phyloP scores from a whole-genome alignment of 2,329 filamentous ascomycete genomes.

The Fusarium humuli region DNA sequence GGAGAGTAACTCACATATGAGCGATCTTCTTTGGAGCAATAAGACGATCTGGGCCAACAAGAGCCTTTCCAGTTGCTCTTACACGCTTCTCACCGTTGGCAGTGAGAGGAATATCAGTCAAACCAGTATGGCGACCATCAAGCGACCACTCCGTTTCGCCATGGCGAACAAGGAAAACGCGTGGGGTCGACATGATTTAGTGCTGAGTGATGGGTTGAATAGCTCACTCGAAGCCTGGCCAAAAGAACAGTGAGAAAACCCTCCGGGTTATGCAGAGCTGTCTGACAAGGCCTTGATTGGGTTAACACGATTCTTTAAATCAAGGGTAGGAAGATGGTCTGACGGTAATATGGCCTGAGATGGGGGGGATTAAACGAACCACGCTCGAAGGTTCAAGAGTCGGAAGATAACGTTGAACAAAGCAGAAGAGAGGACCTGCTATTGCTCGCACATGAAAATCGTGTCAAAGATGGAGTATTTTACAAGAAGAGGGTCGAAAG shows the following conservation, averaged over 20 bases:
- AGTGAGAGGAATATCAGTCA: conserved; percentile 88
- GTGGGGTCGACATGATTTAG: conserved; percentile 63
- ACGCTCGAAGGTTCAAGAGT: neutral
- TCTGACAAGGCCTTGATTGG: neutral
- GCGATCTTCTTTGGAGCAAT: conserved; percentile 85
- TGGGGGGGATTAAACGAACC: conserved; percentile 20
- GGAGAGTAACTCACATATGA: conserved; percentile 74
- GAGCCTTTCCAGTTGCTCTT: conserved; percentile 80
- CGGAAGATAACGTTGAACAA: neutral
- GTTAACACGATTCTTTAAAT: neutral
- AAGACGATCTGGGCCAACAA: conserved; percentile 85
- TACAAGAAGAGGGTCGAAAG: neutral
- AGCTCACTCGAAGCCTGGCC: neutral
- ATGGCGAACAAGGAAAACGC: conserved; percentile 86
- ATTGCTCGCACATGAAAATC: neutral
- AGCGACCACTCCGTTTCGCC: conserved; percentile 97
- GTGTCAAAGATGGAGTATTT: neutral
- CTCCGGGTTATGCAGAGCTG: neutral
- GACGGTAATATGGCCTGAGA: conserved; percentile 17
- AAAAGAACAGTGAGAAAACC: neutral
- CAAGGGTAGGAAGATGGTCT: conserved; percentile 20
- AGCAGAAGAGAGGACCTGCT: neutral
- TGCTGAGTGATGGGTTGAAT: neutral
- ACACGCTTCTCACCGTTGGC: conserved; percentile 82
- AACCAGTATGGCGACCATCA: conserved; percentile 84